Conservation (phyloP, 2,329 filamentous ascomycete species). For the Aspergillus sp. region DNA sequence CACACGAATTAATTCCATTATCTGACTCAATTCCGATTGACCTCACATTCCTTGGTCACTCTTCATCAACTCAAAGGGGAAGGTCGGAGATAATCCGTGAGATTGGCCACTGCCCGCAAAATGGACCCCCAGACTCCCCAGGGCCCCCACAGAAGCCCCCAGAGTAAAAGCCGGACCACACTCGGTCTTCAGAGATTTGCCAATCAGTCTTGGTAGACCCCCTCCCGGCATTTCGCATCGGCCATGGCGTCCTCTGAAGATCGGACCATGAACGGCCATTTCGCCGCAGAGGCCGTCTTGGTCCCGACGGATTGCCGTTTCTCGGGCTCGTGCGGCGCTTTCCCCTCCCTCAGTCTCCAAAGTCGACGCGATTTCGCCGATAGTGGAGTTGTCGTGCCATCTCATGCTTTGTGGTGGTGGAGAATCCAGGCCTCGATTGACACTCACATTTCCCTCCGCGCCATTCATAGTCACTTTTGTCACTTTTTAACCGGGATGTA, state of each 20-base stretch:
- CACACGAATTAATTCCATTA: no score
- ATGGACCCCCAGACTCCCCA: background rate
- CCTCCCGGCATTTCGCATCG: background rate
- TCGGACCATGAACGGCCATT: no score
- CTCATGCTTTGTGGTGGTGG: background rate
- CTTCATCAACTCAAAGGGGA: background rate
- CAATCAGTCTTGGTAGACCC: background rate
- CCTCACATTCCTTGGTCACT: no score
- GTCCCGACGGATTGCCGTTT: no score
- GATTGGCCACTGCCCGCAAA: background rate
- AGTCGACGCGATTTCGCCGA: background rate
- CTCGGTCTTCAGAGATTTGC: no score
- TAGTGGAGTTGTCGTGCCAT: background rate
- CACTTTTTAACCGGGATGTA: slow-evolving; percentile 21
- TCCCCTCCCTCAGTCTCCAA: background rate
- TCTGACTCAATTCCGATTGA: no score
- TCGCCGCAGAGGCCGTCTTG: no score
- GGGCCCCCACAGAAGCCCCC: background rate
- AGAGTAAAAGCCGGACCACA: no score
- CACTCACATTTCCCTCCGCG: background rate
- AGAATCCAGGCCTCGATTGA: background rate
- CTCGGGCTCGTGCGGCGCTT: no score
- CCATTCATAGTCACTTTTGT: slow-evolving; percentile 1
- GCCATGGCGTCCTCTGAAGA: no score
- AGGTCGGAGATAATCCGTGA: slow-evolving; percentile 5